Percentiles rank a stretch among this genome's conserved stretches.
Evolutionary conservation across 305 asterid species (phyloP).

Genomic region (Solanum hybrid): DNA sequence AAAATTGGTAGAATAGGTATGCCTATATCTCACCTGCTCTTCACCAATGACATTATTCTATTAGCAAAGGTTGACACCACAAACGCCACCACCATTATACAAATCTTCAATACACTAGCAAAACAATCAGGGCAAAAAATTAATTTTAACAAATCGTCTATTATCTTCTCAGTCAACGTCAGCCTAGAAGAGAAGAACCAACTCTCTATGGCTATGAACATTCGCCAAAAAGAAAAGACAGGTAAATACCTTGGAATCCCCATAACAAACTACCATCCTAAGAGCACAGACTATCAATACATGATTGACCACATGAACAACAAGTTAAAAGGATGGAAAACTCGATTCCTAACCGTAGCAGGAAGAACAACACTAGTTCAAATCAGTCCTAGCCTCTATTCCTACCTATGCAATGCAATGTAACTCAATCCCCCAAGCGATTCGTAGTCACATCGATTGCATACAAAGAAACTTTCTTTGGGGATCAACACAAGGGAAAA

Average conservation of each 20-base stretch:
- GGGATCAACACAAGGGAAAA: neutral
- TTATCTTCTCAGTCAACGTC: neutral
- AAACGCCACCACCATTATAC: neutral
- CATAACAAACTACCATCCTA: neutral
- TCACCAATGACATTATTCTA: neutral
- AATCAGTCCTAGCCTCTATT: neutral
- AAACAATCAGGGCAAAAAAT: neutral
- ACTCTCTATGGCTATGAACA: neutral
- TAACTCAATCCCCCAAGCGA: neutral
- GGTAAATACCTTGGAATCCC: neutral
- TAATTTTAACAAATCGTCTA: neutral
- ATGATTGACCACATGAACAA: neutral
- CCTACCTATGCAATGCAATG: neutral
- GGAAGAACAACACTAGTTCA: neutral
- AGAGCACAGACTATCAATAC: neutral
- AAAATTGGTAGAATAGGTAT: neutral
- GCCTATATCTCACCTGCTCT: neutral
- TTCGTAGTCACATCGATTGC: neutral
- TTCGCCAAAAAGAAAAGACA: neutral
- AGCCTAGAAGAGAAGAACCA: neutral
- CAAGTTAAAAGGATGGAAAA: neutral
- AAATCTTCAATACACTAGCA: neutral
- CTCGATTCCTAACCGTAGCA: neutral
- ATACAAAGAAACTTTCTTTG: neutral
- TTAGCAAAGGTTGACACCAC: neutral